phyloP scores from a whole-genome alignment of 2,329 filamentous ascomycete genomes.

The Colletotrichum shisoi region DNA sequence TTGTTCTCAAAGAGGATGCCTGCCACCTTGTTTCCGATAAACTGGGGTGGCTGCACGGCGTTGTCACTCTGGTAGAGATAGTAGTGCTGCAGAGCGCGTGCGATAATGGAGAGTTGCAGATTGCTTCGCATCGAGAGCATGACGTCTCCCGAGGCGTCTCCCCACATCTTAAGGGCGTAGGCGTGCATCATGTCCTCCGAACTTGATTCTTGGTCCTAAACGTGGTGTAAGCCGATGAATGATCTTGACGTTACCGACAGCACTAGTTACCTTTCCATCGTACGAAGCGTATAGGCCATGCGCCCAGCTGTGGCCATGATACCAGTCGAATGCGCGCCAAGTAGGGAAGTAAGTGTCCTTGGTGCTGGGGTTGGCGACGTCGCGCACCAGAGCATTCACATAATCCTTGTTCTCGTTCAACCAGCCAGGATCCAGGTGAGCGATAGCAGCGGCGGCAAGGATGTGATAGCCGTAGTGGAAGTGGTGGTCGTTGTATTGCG shows the following conservation, averaged over 20 bases:
- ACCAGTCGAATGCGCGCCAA: conserved; percentile 90
- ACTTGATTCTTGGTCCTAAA: conserved; percentile 78
- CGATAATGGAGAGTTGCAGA: conserved; percentile 81
- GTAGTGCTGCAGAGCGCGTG: conserved; percentile 77
- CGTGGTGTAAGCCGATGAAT: conserved; percentile 5
- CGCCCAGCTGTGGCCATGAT: conserved; percentile 92
- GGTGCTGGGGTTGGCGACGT: conserved; percentile 77
- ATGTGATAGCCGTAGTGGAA: conserved; percentile 90
- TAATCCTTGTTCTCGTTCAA: conserved; percentile 75
- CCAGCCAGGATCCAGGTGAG: conserved; percentile 79
- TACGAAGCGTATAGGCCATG: conserved; percentile 74
- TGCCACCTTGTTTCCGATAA: conserved; percentile 78
- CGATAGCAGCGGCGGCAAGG: conserved; percentile 84
- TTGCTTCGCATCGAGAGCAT: conserved; percentile 83
- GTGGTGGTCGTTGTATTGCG: conserved; percentile 79
- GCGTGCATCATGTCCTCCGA: conserved; percentile 89
- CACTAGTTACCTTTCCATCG: conserved; percentile 70
- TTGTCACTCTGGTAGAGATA: conserved; percentile 81
- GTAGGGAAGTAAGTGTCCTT: conserved; percentile 80
- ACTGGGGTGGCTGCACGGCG: conserved; percentile 73
- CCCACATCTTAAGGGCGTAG: conserved; percentile 96
- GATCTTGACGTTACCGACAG: no score
- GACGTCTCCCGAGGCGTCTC: conserved; percentile 74
- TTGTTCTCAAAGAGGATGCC: conserved; percentile 92
- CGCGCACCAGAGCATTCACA: conserved; percentile 84